A percentile compares a stretch with the other conserved stretches of the same genome.
Evolutionary conservation across 2,329 filamentous ascomycete genomes (phyloP).

Genomic region (Cladophialophora bantiana): DNA sequence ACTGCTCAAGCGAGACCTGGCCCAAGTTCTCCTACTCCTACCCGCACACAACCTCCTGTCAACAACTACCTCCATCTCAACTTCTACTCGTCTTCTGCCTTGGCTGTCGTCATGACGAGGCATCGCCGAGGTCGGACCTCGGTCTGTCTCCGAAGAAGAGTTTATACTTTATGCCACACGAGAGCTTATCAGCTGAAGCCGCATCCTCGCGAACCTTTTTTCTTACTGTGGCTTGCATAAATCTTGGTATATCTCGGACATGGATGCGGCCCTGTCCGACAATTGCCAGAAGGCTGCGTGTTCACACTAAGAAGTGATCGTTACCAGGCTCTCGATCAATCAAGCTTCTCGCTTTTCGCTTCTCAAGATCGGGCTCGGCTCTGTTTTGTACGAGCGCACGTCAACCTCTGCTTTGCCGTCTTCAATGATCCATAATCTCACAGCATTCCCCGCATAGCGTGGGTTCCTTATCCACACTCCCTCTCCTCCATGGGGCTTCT

Average conservation of each 20-base stretch:
- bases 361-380: background rate
- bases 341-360: background rate
- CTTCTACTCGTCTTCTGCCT: background rate
- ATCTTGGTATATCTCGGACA: constrained; percentile 3
- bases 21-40: background rate
- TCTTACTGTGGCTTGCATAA: background rate
- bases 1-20: background rate
- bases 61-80: background rate
- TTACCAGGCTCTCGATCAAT: constrained; percentile 2
- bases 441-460: constrained; percentile 17
- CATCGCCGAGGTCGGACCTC: background rate
- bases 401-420: background rate
- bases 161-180: background rate
- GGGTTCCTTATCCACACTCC: background rate
- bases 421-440: constrained; percentile 19
- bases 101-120: background rate
- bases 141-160: background rate
- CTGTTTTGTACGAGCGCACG: constrained; percentile 1
- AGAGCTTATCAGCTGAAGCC: background rate
- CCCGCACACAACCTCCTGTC: background rate
- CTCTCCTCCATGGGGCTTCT: background rate
- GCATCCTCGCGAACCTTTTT: constrained; percentile 1
- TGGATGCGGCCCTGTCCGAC: background rate
- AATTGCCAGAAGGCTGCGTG: background rate
- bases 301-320: background rate